Conservation (phyloP, 2,329 filamentous ascomycete species). For the Aschersonia sp. region DNA sequence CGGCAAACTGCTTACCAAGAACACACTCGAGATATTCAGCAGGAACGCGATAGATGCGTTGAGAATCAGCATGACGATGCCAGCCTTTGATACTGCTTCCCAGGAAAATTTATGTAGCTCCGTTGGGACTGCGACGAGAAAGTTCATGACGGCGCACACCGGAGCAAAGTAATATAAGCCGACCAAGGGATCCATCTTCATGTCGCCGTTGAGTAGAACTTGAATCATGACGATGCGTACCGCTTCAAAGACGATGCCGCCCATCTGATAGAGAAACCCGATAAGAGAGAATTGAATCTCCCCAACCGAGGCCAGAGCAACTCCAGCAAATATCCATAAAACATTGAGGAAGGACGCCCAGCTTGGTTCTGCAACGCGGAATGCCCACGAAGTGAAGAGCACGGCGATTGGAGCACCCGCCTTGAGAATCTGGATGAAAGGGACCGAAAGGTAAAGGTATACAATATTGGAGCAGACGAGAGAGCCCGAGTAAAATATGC, state of each 20-base stretch:
- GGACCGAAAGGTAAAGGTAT: slow-evolving; percentile 52
- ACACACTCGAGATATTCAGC: slow-evolving; percentile 74
- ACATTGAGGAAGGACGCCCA: slow-evolving; percentile 30
- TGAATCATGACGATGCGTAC: slow-evolving; percentile 76
- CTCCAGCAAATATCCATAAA: slow-evolving; percentile 35
- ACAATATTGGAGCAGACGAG: slow-evolving; percentile 54
- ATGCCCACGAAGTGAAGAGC: slow-evolving; percentile 49
- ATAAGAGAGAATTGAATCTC: slow-evolving; percentile 55
- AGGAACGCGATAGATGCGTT: slow-evolving; percentile 71
- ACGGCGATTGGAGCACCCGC: slow-evolving; percentile 53
- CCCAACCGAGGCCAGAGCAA: slow-evolving; percentile 38
- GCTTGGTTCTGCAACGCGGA: slow-evolving; percentile 33
- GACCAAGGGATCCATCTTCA: slow-evolving; percentile 81
- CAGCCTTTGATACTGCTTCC: slow-evolving; percentile 50
- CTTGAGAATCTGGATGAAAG: slow-evolving; percentile 60
- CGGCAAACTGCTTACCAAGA: slow-evolving; percentile 45
- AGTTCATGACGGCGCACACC: slow-evolving; percentile 70
- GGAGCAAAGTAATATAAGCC: slow-evolving; percentile 85
- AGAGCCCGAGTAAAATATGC: slow-evolving; percentile 48
- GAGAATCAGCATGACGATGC: slow-evolving; percentile 48
- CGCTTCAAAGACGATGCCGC: slow-evolving; percentile 68
- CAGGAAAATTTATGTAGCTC: slow-evolving; percentile 53
- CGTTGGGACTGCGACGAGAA: slow-evolving; percentile 51
- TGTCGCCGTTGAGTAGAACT: slow-evolving; percentile 56
- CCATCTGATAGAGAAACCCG: slow-evolving; percentile 55